These are phyloP conservation scores for Alternaria gaisen DNA, from an alignment of 2,329 filamentous ascomycete species.

Conservation along the genomic window DNA sequence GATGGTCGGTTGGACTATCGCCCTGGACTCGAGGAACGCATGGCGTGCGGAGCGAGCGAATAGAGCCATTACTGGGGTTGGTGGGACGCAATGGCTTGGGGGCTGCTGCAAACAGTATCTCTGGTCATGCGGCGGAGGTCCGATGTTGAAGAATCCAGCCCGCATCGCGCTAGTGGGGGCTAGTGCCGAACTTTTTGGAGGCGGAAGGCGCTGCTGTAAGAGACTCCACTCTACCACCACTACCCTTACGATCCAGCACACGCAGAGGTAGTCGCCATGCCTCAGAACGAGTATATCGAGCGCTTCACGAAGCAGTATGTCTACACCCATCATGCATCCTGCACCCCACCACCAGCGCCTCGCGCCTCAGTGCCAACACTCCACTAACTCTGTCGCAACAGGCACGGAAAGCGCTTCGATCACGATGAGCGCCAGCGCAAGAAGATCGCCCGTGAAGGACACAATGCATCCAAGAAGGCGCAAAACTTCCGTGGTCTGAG, in stretches of 20 bases:
- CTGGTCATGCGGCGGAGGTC: constrained; percentile 29
- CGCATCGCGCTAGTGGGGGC: constrained; percentile 28
- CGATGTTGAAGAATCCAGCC: constrained; percentile 24
- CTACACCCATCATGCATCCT: constrained; percentile 22
- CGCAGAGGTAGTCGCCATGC: constrained; percentile 57
- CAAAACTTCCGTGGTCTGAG: constrained; percentile 92
- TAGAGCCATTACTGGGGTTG: constrained; percentile 45
- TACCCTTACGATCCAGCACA: constrained; percentile 9
- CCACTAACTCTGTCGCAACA: constrained; percentile 32
- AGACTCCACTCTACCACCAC: constrained; percentile 19
- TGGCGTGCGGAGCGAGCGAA: constrained; percentile 66
- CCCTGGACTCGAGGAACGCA: constrained; percentile 69
- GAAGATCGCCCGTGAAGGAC: constrained; percentile 83
- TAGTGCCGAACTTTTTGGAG: constrained; percentile 34
- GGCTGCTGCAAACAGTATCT: constrained; percentile 14
- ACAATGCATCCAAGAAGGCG: constrained; percentile 87
- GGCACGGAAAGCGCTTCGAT: constrained; percentile 65
- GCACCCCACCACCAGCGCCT: background rate
- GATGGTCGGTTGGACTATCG: constrained; percentile 61
- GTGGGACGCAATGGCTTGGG: constrained; percentile 26
- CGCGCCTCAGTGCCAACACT: background rate
- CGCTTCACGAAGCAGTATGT: constrained; percentile 72
- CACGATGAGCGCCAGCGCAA: constrained; percentile 91
- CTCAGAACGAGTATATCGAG: constrained; percentile 83
- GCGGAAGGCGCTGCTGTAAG: constrained; percentile 27